Base-by-base conservation (phyloP, 108 stramenopile species). In the Pseudonitzschia multistriata region DNA sequence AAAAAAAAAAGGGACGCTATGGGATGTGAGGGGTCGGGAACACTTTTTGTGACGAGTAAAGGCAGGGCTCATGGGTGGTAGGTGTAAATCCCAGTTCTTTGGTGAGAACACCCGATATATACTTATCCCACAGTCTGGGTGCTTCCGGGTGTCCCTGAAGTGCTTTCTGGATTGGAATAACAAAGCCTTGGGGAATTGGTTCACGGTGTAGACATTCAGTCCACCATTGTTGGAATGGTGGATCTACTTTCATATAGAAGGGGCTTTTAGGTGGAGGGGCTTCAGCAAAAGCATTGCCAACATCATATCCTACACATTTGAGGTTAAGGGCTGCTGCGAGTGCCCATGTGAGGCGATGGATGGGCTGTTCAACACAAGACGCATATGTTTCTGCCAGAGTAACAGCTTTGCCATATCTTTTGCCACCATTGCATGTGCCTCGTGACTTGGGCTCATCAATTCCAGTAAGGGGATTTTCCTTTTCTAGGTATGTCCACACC, bases 221-320 rank as follows among this genome's bases (percentile, higher is more conserved):
- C 5, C 69, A 82, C 83, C 76, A 84, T 28, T 70, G 57, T 14
- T 27, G 14, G 33, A 62, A 83, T 21, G 68, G 68, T 10, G 59
- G 54, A 30, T 78, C 79, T 14, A 74, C 71, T 11, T 40, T 24
- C 35, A 83, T 56, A 52, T 59, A 83, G 31, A 56, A 54, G n/a
- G 62, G 76, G 34, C 36, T 31, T 61, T 53, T 22, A 0, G 79
- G 83, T 1, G 73, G 55, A 14, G 74, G 78, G 7, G 70, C 31
- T 17, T 82, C 40, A 24, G 70, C 75, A 47, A 74, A 79, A 6
- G 78, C 82, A 69, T 83, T 73, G 1, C 47, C 49, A 29, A 78
- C 78, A 71, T 85, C 84, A 14, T 67, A 57, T 15, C 56, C 72
- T 56, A 47, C 63, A 33, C 74, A 39, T 4, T 40, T 19, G 7